Evolutionary conservation across 2,329 filamentous ascomycete genomes (phyloP).

Genomic region (Acephala macrosclerotiorum): DNA sequence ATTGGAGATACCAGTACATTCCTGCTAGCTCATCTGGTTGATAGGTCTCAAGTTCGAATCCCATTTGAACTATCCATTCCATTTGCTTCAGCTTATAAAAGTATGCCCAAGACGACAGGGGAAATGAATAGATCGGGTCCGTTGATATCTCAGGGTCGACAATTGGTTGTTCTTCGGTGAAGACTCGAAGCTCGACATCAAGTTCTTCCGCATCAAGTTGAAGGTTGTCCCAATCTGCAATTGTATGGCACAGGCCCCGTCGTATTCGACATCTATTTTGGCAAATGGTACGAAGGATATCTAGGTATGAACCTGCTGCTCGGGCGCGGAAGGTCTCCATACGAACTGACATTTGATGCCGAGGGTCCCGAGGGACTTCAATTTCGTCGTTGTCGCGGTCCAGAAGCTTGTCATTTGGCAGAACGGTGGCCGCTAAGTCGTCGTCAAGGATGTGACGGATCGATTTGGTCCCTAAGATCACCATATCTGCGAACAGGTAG

Average conservation of each 20-base stretch:
- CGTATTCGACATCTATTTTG: constrained; percentile 91
- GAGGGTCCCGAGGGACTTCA: constrained; percentile 75
- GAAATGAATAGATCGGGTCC: constrained; percentile 69
- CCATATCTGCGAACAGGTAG: constrained; percentile 76
- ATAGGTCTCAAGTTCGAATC: constrained; percentile 94
- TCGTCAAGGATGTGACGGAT: constrained; percentile 80
- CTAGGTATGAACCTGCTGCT: constrained; percentile 76
- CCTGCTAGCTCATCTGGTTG: constrained; percentile 81
- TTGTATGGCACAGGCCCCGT: constrained; percentile 85
- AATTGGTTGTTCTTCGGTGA: constrained; percentile 67
- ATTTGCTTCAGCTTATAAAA: constrained; percentile 90
- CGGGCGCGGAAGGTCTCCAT: constrained; percentile 74
- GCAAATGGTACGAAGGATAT: constrained; percentile 83
- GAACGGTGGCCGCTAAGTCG: constrained; percentile 79
- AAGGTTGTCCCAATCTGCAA: constrained; percentile 83
- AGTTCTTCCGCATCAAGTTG: constrained; percentile 83
- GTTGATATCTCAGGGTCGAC: constrained; percentile 54
- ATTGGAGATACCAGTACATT: constrained; percentile 92
- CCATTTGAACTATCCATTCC: constrained; percentile 86
- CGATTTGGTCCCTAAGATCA: constrained; percentile 71
- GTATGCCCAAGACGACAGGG: constrained; percentile 88
- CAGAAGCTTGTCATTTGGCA: constrained; percentile 75
- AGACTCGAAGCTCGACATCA: constrained; percentile 70
- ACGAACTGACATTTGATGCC: constrained; percentile 73
- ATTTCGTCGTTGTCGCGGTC: constrained; percentile 78